Conservation (phyloP, 78 protist species). For the Tieghemostelium lacteum region DNA sequence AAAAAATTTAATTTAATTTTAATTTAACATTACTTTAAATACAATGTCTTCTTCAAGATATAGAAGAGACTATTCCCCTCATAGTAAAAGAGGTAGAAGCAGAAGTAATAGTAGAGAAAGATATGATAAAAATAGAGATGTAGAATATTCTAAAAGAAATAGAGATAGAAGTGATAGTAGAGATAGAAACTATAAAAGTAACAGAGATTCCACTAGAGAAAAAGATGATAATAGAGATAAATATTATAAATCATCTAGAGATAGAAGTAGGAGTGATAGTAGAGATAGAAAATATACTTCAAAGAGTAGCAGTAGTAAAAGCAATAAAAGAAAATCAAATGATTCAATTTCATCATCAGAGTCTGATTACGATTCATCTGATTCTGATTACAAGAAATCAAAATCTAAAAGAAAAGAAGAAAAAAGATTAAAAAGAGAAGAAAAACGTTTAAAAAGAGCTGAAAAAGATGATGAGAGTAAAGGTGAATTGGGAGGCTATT, state of each 20-base stretch:
- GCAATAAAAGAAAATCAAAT: constrained; percentile 38
- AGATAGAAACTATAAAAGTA: constrained; percentile 11
- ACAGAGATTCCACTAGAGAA: constrained; percentile 18
- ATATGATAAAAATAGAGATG: neutral
- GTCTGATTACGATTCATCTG: neutral
- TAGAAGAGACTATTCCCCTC: too few species aligned
- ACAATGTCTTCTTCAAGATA: too few species aligned
- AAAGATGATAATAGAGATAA: constrained; percentile 1
- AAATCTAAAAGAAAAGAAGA: constrained; percentile 74
- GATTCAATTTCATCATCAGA: neutral
- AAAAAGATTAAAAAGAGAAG: constrained; percentile 63
- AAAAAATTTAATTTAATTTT: too few species aligned
- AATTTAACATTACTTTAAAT: too few species aligned
- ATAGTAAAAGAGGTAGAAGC: constrained; percentile 2
- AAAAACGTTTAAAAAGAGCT: constrained; percentile 70
- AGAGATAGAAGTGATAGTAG: constrained; percentile 16
- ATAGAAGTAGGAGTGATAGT: neutral
- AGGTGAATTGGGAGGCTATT: constrained; percentile 35
- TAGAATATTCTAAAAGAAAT: constrained; percentile 6
- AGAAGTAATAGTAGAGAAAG: neutral
- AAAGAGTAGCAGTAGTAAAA: neutral
- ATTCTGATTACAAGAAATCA: neutral
- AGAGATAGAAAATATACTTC: constrained; percentile 41
- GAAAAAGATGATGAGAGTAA: constrained; percentile 57
- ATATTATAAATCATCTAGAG: neutral